Conservation (phyloP, 2,329 filamentous ascomycete genomes). For the Thelonectria discophora region DNA sequence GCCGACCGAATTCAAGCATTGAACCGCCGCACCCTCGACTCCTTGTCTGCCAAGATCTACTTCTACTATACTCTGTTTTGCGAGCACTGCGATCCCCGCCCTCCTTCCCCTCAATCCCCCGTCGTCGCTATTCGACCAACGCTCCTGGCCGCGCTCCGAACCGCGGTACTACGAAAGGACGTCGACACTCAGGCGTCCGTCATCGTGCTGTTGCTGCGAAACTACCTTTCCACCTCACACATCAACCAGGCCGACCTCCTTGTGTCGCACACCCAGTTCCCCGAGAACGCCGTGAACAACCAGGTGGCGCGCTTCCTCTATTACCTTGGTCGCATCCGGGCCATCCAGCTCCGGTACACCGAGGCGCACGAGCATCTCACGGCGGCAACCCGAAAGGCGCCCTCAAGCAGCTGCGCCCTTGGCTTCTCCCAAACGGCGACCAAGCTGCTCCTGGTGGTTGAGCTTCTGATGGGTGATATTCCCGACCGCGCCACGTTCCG, state of each 20-base stretch:
- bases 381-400: conserved; percentile 93
- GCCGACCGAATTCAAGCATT: conserved; percentile 85
- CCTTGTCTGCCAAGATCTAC: conserved; percentile 93
- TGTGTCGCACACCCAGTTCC: conserved; percentile 95
- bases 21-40: conserved; percentile 94
- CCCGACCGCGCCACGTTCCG: conserved; percentile 95
- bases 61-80: conserved; percentile 98
- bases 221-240: conserved; percentile 95
- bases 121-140: conserved; percentile 87
- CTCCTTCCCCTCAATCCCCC: conserved; percentile 87
- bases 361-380: conserved; percentile 95
- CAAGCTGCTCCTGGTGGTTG: conserved; percentile 95
- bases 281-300: conserved; percentile 93
- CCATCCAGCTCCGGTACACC: conserved; percentile 95
- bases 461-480: conserved; percentile 98
- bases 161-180: conserved; percentile 96
- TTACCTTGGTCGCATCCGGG: conserved; percentile 95
- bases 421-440: conserved; percentile 97
- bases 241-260: conserved; percentile 96
- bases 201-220: conserved; percentile 92
- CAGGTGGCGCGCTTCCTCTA: conserved; percentile 97
- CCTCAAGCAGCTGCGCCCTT: conserved; percentile 85
- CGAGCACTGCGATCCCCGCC: conserved; percentile 87
- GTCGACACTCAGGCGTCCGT: conserved; percentile 96
- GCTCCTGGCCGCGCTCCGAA: conserved; percentile 87